Percentiles rank a stretch among this genome's conserved stretches.
Conservation (phyloP, 2,329 filamentous ascomycete species). For the Paraphoma chrysanthemicola region DNA sequence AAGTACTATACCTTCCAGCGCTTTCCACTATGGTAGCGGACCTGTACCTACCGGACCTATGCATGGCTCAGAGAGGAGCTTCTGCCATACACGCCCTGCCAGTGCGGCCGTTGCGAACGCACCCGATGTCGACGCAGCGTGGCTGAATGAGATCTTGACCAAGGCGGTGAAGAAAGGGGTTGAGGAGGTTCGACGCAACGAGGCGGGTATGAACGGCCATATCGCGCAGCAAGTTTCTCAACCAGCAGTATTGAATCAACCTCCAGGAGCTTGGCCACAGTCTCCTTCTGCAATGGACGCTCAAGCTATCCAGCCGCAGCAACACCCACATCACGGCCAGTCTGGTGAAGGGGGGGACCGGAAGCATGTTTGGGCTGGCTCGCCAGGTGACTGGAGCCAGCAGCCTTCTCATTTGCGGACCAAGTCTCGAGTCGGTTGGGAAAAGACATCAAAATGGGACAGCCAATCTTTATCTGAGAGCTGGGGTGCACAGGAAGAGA, state of each 20-base stretch:
- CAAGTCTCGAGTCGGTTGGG: conserved; percentile 19
- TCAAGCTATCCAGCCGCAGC: not conserved
- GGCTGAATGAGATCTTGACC: conserved; percentile 24
- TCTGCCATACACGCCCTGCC: not conserved
- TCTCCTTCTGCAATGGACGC: conserved; percentile 11
- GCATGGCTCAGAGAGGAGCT: not conserved
- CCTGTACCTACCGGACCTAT: conserved; percentile 23
- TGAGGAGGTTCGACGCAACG: conserved; percentile 19
- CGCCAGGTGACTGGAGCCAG: conserved; percentile 5
- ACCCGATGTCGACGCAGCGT: conserved; percentile 15
- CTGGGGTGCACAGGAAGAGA: conserved; percentile 20
- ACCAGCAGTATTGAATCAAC: conserved; percentile 11
- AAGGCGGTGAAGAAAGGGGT: conserved; percentile 31
- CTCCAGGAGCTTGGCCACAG: conserved; percentile 35
- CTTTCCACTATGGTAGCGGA: conserved; percentile 36
- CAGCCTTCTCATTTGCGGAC: conserved; percentile 5
- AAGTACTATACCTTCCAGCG: conserved; percentile 10
- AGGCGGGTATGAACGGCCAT: not conserved
- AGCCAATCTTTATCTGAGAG: conserved; percentile 6
- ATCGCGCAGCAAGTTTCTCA: not conserved
- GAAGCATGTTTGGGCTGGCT: conserved; percentile 7
- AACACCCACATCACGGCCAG: not conserved
- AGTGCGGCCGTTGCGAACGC: not conserved
- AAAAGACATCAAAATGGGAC: conserved; percentile 11
- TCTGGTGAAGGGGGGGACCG: not conserved